Base-by-base conservation (phyloP, 2,329 filamentous ascomycete genomes). In the Claviceps africana region DNA sequence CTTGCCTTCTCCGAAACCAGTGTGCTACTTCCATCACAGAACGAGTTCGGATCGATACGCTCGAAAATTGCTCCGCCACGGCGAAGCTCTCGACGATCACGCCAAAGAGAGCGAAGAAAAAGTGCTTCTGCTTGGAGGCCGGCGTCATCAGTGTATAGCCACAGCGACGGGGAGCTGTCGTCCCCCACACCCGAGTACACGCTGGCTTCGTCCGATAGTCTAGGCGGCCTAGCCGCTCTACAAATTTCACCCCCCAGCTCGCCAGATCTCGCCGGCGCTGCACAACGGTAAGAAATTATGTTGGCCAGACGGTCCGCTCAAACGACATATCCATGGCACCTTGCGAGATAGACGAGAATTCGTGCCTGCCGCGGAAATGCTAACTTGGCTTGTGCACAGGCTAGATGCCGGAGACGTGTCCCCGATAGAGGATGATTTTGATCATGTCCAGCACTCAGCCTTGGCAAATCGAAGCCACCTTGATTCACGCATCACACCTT, bases 171-270 rank as follows among this genome's bases (percentile, higher is more conserved):
- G 47, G 54, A 57, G 50, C 42, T 47, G 43, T 56, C 56, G n/a
- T 52, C 57, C 35, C 48, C 55, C n/a, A 51, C 55, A 53, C 80
- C 81, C 46, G 74, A 55, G 44, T 55, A 56, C 53, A 60, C 58
- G 50, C 57, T 58, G 53, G 60, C 59, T 54, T 57, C 61, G 54
- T 58, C 56, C 55, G 56, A 56, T 56, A 61, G 59, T 56, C 58
- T 61, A 55, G 55, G 59, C 47, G 63, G 59, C 47, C 31, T 48
- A 78, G 62, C 73, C 70, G 45, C 78, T 72, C 55, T 64, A 55
- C 61, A 63, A 51, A 70, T 81, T 55, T 80, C 77, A 11, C 77
- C 77, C 50, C 76, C 76, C 31, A 80, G 77, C 66, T 81, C 77
- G 43, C 77, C 77, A 25, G 77, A 80, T 52, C 59, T 67, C 10